Percentiles rank a stretch among this genome's conserved stretches.
These are phyloP conservation scores for Fabrea salina DNA, from an alignment of 169 alveolate species.

Conservation along the genomic window DNA sequence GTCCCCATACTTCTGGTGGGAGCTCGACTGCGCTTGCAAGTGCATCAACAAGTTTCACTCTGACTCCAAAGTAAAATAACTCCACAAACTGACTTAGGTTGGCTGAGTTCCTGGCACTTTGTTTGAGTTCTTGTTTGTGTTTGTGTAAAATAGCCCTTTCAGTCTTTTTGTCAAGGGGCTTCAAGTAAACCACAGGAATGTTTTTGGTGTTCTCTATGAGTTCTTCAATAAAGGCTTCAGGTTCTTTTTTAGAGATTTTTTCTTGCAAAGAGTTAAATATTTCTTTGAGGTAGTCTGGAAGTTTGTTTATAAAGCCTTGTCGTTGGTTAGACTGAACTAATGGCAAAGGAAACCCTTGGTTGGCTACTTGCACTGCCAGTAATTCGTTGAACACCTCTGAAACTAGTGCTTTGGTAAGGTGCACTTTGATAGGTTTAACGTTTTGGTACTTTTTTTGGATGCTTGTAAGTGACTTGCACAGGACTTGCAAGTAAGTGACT, in stretches of 20 bases:
- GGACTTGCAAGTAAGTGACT: not conserved
- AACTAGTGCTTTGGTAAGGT: not conserved
- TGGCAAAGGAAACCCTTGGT: not conserved
- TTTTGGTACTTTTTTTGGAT: not conserved
- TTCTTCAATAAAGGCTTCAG: slow-evolving; percentile 10
- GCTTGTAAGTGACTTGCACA: not conserved
- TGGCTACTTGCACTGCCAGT: not conserved
- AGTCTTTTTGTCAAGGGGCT: slow-evolving; percentile 25
- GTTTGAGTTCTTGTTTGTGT: not conserved
- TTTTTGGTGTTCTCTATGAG: slow-evolving; percentile 10
- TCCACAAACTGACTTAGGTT: too few relatives aligned
- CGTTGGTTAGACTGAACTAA: not conserved
- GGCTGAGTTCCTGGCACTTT: too few relatives aligned
- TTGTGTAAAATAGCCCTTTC: slow-evolving; percentile 20
- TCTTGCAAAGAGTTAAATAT: not conserved
- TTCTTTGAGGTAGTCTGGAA: slow-evolving; percentile 14
- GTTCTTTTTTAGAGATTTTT: slow-evolving; percentile 6
- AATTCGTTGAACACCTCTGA: slow-evolving; percentile 11
- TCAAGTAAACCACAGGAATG: slow-evolving; percentile 12
- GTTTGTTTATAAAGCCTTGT: not conserved
- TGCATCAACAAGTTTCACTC: too few relatives aligned
- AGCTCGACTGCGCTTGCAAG: too few relatives aligned
- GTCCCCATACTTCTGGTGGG: too few relatives aligned
- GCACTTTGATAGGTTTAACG: slow-evolving; percentile 17
- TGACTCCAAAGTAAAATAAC: too few relatives aligned